Percentiles rank a stretch among this genome's conserved stretches.
Conservation (phyloP, 202 grass and related monocot genomes). For the Brachypodium distachyon region DNA sequence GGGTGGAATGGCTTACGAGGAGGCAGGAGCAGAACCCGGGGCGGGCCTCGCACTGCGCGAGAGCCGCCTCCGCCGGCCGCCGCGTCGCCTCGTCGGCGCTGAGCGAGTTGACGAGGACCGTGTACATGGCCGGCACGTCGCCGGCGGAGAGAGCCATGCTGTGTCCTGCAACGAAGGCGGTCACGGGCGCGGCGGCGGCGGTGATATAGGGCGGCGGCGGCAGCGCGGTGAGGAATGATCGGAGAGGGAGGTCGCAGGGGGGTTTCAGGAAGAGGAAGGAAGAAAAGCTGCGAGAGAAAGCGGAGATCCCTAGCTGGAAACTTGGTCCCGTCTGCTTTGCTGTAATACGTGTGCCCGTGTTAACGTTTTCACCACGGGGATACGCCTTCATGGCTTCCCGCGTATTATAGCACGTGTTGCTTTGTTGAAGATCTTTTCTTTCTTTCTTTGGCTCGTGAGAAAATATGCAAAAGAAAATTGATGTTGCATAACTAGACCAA, state of each 20-base stretch:
- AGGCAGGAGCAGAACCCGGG: slow-evolving; percentile 94
- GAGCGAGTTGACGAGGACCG: slow-evolving; percentile 79
- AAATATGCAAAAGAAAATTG: too few relatives aligned
- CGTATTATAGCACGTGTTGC: not conserved
- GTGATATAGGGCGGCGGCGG: not conserved
- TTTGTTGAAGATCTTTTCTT: not conserved
- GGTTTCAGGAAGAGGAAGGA: not conserved
- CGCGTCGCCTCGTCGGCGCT: slow-evolving; percentile 67
- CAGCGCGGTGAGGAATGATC: not conserved
- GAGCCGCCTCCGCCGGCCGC: slow-evolving; percentile 66
- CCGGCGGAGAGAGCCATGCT: slow-evolving; percentile 76
- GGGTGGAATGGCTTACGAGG: slow-evolving; percentile 43
- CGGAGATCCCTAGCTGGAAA: not conserved
- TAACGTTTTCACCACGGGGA: not conserved
- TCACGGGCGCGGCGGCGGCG: not conserved
- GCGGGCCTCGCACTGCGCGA: slow-evolving; percentile 80
- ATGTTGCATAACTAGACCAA: too few relatives aligned
- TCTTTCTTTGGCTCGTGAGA: not conserved
- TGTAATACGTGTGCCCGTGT: not conserved
- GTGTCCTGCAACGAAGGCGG: not conserved
- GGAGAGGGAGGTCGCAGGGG: not conserved
- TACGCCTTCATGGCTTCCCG: not conserved
- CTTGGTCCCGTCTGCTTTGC: not conserved
- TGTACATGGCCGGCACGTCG: slow-evolving; percentile 80
- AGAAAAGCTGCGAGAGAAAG: slow-evolving; percentile 1